These are phyloP conservation scores for Blastobotrys illinoisensis DNA, from an alignment of 1,139 yeast genomes.

Conservation along the genomic window DNA sequence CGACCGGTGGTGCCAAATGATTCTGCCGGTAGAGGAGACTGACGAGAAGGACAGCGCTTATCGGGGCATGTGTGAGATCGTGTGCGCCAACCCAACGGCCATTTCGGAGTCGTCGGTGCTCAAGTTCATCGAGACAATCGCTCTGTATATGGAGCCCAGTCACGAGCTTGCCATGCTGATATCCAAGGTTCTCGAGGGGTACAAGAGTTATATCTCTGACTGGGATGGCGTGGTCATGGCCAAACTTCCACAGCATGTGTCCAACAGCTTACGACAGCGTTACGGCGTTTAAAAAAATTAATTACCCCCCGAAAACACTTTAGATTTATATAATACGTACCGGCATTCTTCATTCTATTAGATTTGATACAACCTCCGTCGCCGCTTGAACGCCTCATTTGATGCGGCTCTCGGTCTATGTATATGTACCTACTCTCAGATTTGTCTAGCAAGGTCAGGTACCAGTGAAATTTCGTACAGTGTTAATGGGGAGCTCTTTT, in stretches of 20 bases:
- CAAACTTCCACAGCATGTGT: slow-evolving; percentile 18
- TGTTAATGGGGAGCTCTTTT: no score
- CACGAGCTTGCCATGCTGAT: slow-evolving; percentile 31
- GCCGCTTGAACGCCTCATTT: no score
- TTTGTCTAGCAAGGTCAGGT: no score
- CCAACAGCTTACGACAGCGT: slow-evolving; percentile 17
- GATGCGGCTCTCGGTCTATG: neutral
- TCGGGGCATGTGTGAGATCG: slow-evolving; percentile 64
- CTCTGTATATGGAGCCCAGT: slow-evolving; percentile 46
- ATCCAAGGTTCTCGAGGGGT: slow-evolving; percentile 33
- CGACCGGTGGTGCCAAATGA: slow-evolving; percentile 60
- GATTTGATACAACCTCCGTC: neutral
- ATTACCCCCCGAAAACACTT: neutral
- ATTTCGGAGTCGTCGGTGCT: slow-evolving; percentile 50
- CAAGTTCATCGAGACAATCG: slow-evolving; percentile 58
- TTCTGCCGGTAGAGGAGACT: slow-evolving; percentile 62
- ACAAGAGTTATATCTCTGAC: slow-evolving; percentile 31
- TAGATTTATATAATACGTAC: neutral
- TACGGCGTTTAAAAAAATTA: slow-evolving; percentile 15
- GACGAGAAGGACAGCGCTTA: slow-evolving; percentile 78
- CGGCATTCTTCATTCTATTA: neutral
- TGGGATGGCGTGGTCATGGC: slow-evolving; percentile 28
- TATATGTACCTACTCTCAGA: no score
- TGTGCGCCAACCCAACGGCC: slow-evolving; percentile 64
- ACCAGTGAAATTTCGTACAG: no score